A percentile compares a stretch with the other conserved stretches of the same genome.
Conservation (phyloP, 2,329 filamentous ascomycete species). For the Dactylellina sp. region DNA sequence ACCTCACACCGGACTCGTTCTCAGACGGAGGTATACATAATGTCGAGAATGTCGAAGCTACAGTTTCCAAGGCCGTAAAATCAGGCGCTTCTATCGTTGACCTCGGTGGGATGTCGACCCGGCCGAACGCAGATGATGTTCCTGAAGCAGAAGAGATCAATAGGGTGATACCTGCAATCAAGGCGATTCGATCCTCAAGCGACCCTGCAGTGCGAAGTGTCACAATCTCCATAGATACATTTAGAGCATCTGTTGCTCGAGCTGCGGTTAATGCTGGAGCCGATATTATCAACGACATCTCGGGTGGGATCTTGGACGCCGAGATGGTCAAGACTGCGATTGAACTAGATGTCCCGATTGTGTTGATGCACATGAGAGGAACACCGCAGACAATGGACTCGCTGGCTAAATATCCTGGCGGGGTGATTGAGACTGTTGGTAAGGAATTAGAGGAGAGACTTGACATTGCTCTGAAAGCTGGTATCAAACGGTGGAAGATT, state of each 20-base stretch:
- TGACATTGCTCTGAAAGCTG: slow-evolving; percentile 79
- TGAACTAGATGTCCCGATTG: slow-evolving; percentile 79
- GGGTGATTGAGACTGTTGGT: slow-evolving; percentile 75
- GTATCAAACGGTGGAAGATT: slow-evolving; percentile 91
- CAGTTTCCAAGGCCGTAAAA: slow-evolving; percentile 73
- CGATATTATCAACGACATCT: slow-evolving; percentile 95
- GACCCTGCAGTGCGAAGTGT: slow-evolving; percentile 67
- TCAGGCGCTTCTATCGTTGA: slow-evolving; percentile 87
- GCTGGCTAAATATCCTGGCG: slow-evolving; percentile 73
- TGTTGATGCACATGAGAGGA: slow-evolving; percentile 94
- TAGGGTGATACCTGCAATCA: slow-evolving; percentile 83
- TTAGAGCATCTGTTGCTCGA: slow-evolving; percentile 83
- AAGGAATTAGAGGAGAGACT: slow-evolving; percentile 78
- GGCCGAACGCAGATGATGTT: slow-evolving; percentile 78
- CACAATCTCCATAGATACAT: slow-evolving; percentile 84
- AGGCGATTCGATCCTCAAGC: slow-evolving; percentile 75
- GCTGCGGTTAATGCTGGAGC: slow-evolving; percentile 81
- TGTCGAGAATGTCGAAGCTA: slow-evolving; percentile 68
- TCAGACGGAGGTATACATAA: slow-evolving; percentile 83
- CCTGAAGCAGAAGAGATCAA: slow-evolving; percentile 78
- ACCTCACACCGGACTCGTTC: slow-evolving; percentile 95
- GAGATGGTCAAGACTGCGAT: slow-evolving; percentile 86
- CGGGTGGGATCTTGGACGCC: slow-evolving; percentile 80
- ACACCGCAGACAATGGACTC: slow-evolving; percentile 83
- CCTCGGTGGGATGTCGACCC: slow-evolving; percentile 91